Base-by-base conservation (phyloP, 164 flowering plant genomes). In the Tetrastigma voinierianum region DNA sequence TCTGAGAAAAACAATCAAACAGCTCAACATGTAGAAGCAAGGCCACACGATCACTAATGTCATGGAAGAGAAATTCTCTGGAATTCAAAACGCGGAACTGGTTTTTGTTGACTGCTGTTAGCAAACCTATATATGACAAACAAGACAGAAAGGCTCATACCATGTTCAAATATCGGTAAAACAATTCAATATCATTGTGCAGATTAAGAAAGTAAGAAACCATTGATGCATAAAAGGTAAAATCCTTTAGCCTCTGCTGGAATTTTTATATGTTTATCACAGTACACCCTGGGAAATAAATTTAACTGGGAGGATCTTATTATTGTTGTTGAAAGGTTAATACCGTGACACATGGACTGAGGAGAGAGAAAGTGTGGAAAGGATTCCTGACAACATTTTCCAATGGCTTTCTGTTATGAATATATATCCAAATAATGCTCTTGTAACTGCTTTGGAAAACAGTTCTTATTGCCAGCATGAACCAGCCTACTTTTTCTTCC, bases 21-120 rank as follows among this genome's bases (percentile, higher is more conserved):
- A 70, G 49, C 61, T 70, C 66, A 59, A 75, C 53, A 51, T 75
- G 68, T n/a, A 75, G 43, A 46, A 75, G 71, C 60, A 70, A 74
- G 52, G 78, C 74, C 2, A 75, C 78, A 46, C 78, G 71, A 40
- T 75, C 78, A 3, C 72, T 68, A 44, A 75, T 59, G 57, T 67
- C 78, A 54, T 70, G 59, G 62, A 75, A 67, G 43, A 70, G 45
- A 20, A 67, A 17, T 60, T 75, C 71, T 51, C 23, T 52, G 66
- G 59, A 63, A 49, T 64, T 59, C 52, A 75, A 40, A 55, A 75
- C 72, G 48, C 48, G 51, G 69, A 75, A 75, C 14, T 53, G 24
- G 57, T 43, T 48, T 19, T 21, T 61, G 19, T 59, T 64, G 46
- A 70, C 71, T 58, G 78, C 78, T 63, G 74, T 70, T 14, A 75